phyloP scores from a whole-genome alignment of 2,329 filamentous ascomycete species.

The Calonectria multiphialidica region DNA sequence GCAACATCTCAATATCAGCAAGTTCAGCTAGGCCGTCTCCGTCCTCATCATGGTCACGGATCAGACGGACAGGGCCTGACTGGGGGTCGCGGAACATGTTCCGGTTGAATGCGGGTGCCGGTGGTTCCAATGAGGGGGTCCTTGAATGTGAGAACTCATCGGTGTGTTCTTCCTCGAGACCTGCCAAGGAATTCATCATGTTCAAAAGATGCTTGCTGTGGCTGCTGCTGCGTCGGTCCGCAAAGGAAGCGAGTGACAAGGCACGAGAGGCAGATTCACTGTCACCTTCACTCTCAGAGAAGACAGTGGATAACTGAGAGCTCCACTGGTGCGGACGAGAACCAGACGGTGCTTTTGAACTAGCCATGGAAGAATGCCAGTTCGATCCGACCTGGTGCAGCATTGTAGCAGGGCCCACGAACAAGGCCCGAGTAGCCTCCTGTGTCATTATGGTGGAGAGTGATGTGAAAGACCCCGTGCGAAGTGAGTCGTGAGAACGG shows the following conservation, averaged over 20 bases:
- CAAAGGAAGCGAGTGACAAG: constrained; percentile 56
- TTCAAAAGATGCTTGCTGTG: constrained; percentile 68
- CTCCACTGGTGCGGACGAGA: constrained; percentile 70
- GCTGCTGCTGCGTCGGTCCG: constrained; percentile 61
- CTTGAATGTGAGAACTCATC: constrained; percentile 53
- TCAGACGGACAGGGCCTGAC: constrained; percentile 55
- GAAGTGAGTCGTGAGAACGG: constrained; percentile 65
- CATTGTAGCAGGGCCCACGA: constrained; percentile 44
- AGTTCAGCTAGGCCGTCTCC: constrained; percentile 74
- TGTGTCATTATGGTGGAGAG: constrained; percentile 66
- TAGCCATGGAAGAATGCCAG: constrained; percentile 35
- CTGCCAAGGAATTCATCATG: constrained; percentile 66
- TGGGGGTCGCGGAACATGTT: constrained; percentile 48
- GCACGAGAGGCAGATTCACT: constrained; percentile 64
- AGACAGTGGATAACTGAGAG: constrained; percentile 72
- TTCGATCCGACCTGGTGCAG: constrained; percentile 40
- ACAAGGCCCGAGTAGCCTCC: constrained; percentile 54
- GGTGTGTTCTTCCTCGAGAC: constrained; percentile 57
- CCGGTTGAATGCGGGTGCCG: constrained; percentile 58
- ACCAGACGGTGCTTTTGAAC: constrained; percentile 26
- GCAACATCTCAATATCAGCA: constrained; percentile 67
- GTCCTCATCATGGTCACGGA: constrained; percentile 72
- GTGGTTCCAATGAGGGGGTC: constrained; percentile 63
- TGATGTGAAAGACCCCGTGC: constrained; percentile 66
- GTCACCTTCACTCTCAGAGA: constrained; percentile 70